Percentiles rank a stretch among this genome's conserved stretches.
These are phyloP conservation scores for Cryptococcus sp. DNA, from an alignment of 1,284 basidiomycete species.

Conservation along the genomic window DNA sequence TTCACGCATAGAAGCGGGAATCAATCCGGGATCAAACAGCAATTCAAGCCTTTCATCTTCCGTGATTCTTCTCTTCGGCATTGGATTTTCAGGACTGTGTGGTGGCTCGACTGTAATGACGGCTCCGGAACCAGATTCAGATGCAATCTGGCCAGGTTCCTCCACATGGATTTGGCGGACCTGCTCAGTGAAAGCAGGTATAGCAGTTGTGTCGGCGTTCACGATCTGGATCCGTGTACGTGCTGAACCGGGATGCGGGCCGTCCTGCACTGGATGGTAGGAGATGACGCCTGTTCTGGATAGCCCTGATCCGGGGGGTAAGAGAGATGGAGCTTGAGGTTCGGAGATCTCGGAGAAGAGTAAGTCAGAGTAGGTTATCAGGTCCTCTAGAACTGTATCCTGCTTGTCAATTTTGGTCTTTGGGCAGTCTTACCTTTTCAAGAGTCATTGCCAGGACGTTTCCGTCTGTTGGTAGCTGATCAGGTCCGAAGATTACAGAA, in stretches of 20 bases:
- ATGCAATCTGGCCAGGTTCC: neutral
- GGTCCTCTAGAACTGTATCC: slow-evolving; percentile 83
- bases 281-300: slow-evolving; percentile 25
- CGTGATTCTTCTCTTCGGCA: slow-evolving; percentile 51
- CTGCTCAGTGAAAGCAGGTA: neutral
- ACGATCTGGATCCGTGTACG: slow-evolving; percentile 24
- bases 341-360: slow-evolving; percentile 43
- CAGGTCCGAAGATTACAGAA: slow-evolving; percentile 81
- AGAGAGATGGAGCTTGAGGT: slow-evolving; percentile 13
- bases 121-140: neutral
- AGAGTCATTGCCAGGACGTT: slow-evolving; percentile 68
- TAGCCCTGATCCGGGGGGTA: slow-evolving; percentile 29
- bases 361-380: slow-evolving; percentile 62
- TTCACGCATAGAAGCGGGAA: slow-evolving; percentile 46
- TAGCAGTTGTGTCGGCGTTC: neutral
- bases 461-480: slow-evolving; percentile 69
- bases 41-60: slow-evolving; percentile 68
- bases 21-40: slow-evolving; percentile 63
- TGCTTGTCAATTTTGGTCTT: slow-evolving; percentile 35
- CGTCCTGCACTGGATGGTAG: slow-evolving; percentile 21
- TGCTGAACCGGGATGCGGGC: slow-evolving; percentile 26
- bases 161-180: neutral
- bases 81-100: neutral
- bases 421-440: slow-evolving; percentile 57
- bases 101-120: neutral